Percentiles rank a stretch among this genome's conserved stretches.
These are phyloP conservation scores for Grifola frondosa DNA, from an alignment of 1,284 basidiomycete genomes.

Conservation along the genomic window DNA sequence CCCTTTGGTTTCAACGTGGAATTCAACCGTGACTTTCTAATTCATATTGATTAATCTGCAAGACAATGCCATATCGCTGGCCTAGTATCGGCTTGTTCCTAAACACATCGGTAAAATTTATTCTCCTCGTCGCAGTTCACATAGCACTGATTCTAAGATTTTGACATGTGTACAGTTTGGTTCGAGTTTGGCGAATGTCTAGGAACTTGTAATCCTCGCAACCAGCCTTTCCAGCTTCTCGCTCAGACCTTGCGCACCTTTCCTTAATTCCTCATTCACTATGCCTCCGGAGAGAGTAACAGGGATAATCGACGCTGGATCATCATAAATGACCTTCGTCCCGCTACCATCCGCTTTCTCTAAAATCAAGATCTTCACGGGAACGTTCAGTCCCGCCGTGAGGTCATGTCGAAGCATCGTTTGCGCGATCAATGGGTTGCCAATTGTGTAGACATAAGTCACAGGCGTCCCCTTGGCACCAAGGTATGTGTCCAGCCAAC, in stretches of 20 bases:
- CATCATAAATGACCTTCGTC: constrained; percentile 48
- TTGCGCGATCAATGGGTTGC: constrained; percentile 54
- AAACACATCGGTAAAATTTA: no score
- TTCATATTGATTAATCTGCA: no score
- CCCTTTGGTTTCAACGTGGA: no score
- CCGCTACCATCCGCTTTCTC: constrained; percentile 40
- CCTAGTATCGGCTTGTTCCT: no score
- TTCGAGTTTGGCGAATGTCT: no score
- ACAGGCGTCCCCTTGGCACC: constrained; percentile 27
- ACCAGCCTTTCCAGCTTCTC: constrained; percentile 46
- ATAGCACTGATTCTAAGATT: no score
- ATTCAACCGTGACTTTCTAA: no score
- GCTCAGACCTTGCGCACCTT: constrained; percentile 40
- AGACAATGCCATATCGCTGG: no score
- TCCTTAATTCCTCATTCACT: constrained; percentile 33
- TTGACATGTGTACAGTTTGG: no score
- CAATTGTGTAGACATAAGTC: constrained; percentile 46
- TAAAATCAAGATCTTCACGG: constrained; percentile 46
- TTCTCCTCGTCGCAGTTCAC: no score
- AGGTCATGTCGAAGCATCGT: constrained; percentile 45
- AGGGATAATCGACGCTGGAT: constrained; percentile 44
- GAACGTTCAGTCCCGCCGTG: constrained; percentile 44
- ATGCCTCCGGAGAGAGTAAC: constrained; percentile 12
- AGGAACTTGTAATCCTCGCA: constrained; percentile 19
- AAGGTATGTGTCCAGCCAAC: constrained; percentile 40